Evolutionary conservation across 1,284 basidiomycete species (phyloP).

Genomic region (Trametes versicolor): DNA sequence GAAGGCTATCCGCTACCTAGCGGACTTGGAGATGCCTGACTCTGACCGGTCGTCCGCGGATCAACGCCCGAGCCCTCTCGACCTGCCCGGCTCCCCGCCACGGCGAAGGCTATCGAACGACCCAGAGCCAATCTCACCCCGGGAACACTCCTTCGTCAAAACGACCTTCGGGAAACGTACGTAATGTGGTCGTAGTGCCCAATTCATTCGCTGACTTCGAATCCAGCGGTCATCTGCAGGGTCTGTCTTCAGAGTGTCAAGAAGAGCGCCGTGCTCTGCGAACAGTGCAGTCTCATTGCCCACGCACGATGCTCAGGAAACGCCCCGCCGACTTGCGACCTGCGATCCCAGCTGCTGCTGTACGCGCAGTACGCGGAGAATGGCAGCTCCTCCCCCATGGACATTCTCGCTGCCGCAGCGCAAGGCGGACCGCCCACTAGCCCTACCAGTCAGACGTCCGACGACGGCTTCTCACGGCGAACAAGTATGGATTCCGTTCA

Average conservation of each 20-base stretch:
- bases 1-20: slow-evolving; percentile 64
- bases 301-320: slow-evolving; percentile 83
- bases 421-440: slow-evolving; percentile 49
- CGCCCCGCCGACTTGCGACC: slow-evolving; percentile 84
- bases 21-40: slow-evolving; percentile 62
- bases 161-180: slow-evolving; percentile 92
- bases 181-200: slow-evolving; percentile 42
- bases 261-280: slow-evolving; percentile 89
- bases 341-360: slow-evolving; percentile 77
- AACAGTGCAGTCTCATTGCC: slow-evolving; percentile 89
- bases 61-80: slow-evolving; percentile 38
- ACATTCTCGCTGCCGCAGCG: slow-evolving; percentile 51
- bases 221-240: slow-evolving; percentile 84
- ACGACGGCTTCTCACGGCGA: slow-evolving; percentile 56
- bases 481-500: slow-evolving; percentile 60
- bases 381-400: slow-evolving; percentile 63
- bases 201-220: slow-evolving; percentile 32
- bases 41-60: slow-evolving; percentile 50
- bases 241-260: slow-evolving; percentile 86
- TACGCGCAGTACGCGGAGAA: slow-evolving; percentile 80
- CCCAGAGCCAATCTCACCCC: slow-evolving; percentile 60
- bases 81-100: slow-evolving; percentile 38
- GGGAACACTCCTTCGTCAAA: slow-evolving; percentile 88
- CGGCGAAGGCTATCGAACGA: slow-evolving; percentile 51
- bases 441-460: slow-evolving; percentile 61